These are phyloP conservation scores for Anthracocystis walkeri DNA, from an alignment of 1,284 basidiomycete genomes.

Conservation along the genomic window DNA sequence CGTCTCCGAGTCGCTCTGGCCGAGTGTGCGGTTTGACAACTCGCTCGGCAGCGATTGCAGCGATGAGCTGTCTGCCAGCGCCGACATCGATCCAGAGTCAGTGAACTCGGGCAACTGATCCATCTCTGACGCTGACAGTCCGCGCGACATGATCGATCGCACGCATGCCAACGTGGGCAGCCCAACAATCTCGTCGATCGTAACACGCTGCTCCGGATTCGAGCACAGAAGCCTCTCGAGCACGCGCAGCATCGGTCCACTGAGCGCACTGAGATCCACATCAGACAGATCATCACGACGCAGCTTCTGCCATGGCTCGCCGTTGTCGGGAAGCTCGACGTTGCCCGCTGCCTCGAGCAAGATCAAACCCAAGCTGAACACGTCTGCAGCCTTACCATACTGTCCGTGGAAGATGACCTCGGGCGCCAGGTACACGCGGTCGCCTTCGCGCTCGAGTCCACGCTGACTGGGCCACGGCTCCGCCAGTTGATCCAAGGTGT, in stretches of 20 bases:
- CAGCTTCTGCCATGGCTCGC: constrained; percentile 93
- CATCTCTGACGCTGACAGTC: constrained; percentile 58
- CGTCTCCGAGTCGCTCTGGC: constrained; percentile 28
- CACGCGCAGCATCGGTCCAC: constrained; percentile 60
- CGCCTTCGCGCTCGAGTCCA: constrained; percentile 83
- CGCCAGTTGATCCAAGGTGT: constrained; percentile 20
- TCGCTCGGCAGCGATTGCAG: constrained; percentile 37
- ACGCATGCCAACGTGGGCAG: constrained; percentile 57
- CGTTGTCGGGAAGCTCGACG: constrained; percentile 95
- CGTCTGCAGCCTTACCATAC: constrained; percentile 93
- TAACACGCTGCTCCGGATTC: constrained; percentile 54
- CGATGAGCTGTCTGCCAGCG: constrained; percentile 27
- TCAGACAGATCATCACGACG: constrained; percentile 92
- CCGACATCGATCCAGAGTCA: constrained; percentile 33
- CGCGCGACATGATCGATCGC: constrained; percentile 54
- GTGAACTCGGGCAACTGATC: constrained; percentile 65
- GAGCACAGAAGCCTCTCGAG: constrained; percentile 57
- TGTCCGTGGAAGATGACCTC: constrained; percentile 87
- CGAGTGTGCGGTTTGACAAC: constrained; percentile 31
- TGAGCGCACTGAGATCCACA: constrained; percentile 78
- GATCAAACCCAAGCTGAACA: constrained; percentile 96
- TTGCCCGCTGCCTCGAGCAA: constrained; percentile 95
- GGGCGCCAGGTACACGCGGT: constrained; percentile 97
- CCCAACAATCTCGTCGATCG: constrained; percentile 52
- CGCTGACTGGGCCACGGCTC: constrained; percentile 25